Evolutionary conservation across 2,329 filamentous ascomycete genomes (phyloP).

Genomic region (Blastomyces parvus): DNA sequence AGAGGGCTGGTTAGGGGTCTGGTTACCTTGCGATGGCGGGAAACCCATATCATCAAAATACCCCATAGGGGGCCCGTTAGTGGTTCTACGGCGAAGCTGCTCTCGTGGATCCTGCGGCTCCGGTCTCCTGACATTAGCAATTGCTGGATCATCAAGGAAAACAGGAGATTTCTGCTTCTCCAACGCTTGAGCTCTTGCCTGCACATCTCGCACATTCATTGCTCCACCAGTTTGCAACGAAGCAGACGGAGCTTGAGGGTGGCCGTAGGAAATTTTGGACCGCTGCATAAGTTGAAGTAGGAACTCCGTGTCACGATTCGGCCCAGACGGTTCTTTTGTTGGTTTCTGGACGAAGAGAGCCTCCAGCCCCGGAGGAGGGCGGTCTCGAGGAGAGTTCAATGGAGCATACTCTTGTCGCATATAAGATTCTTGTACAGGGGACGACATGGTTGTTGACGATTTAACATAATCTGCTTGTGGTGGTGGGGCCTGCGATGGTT

Average conservation of each 20-base stretch:
- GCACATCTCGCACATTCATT: conserved; percentile 29
- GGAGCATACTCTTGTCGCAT: conserved; percentile 26
- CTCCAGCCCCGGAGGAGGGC: conserved; percentile 22
- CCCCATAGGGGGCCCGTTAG: conserved; percentile 31
- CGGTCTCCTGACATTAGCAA: conserved; percentile 34
- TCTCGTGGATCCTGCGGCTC: conserved; percentile 24
- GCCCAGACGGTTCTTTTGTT: conserved; percentile 25
- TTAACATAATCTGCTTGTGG: conserved; percentile 20
- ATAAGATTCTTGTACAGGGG: conserved; percentile 25
- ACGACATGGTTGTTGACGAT: conserved; percentile 22
- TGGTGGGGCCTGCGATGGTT: conserved; percentile 19
- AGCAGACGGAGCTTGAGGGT: conserved; percentile 22
- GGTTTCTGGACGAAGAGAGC: conserved; percentile 22
- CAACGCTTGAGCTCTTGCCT: conserved; percentile 27
- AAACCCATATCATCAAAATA: conserved; percentile 36
- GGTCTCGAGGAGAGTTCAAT: conserved; percentile 19
- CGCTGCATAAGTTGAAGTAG: conserved; percentile 74
- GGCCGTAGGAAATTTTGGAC: conserved; percentile 30
- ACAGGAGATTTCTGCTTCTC: conserved; percentile 28
- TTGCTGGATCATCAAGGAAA: conserved; percentile 37
- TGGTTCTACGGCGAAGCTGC: conserved; percentile 30
- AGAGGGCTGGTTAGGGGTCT: conserved; percentile 29
- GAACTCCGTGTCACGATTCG: conserved; percentile 66
- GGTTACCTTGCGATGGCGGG: conserved; percentile 24
- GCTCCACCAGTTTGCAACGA: conserved; percentile 26